Evolutionary conservation across 2,329 filamentous ascomycete genomes (phyloP).

Genomic region (Sporothrix protearum): DNA sequence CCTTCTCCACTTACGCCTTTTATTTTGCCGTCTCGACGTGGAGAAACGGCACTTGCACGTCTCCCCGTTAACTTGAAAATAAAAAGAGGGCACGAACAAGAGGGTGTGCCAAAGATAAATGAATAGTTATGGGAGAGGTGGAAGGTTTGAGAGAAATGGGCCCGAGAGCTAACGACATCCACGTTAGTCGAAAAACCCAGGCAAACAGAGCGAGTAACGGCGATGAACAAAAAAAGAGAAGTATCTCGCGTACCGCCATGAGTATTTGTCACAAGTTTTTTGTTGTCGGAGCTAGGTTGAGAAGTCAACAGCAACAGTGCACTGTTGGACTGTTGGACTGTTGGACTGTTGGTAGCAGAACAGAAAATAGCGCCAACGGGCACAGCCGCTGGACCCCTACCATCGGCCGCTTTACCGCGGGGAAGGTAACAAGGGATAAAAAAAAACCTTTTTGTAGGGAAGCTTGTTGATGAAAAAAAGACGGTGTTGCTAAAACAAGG

Average conservation of each 20-base stretch:
- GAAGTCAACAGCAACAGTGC: background rate
- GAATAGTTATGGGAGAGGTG: background rate
- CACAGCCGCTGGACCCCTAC: background rate
- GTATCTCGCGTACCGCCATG: background rate
- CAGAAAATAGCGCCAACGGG: conserved; percentile 12
- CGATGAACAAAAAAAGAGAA: background rate
- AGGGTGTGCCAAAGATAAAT: background rate
- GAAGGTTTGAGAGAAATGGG: background rate
- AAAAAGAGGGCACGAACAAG: background rate
- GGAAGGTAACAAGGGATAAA: conserved; percentile 6
- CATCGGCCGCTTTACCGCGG: background rate
- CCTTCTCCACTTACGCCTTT: background rate
- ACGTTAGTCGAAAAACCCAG: background rate
- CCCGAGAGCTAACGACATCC: background rate
- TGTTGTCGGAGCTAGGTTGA: background rate
- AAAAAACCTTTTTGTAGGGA: background rate
- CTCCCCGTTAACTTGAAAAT: conserved; percentile 13
- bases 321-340: too few species aligned
- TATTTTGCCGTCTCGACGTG: background rate
- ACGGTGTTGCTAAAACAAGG: background rate
- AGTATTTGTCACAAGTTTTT: background rate
- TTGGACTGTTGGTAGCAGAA: background rate
- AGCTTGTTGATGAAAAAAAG: background rate
- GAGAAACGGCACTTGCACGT: background rate
- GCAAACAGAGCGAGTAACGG: background rate